phyloP scores from a whole-genome alignment of 2,329 filamentous ascomycete genomes.

The Colletotrichum tabaci region DNA sequence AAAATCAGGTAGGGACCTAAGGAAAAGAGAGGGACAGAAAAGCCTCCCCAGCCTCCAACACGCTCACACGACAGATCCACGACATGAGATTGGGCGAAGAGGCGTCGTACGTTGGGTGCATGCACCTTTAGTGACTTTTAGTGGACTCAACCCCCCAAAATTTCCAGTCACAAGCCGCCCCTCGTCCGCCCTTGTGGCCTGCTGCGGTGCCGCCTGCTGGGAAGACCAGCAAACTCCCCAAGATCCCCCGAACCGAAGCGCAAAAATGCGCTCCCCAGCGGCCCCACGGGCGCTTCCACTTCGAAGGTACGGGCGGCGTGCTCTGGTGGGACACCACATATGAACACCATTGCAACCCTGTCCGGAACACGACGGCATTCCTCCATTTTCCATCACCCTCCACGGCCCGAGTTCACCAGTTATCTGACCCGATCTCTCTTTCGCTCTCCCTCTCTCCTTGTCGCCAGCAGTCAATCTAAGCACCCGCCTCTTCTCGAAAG shows the following conservation, averaged over 20 bases:
- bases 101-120: constrained; percentile 35
- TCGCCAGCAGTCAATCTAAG: constrained; percentile 16
- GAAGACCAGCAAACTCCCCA: constrained; percentile 27
- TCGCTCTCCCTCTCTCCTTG: neutral
- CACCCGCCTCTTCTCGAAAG: neutral
- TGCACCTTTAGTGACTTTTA: constrained; percentile 38
- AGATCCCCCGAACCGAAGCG: constrained; percentile 25
- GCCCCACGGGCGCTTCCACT: constrained; percentile 39
- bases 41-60: constrained; percentile 26
- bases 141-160: constrained; percentile 36
- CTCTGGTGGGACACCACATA: constrained; percentile 37
- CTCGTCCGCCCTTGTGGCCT: constrained; percentile 22
- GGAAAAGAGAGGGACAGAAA: constrained; percentile 9
- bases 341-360: constrained; percentile 43
- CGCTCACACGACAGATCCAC: constrained; percentile 41
- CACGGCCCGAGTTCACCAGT: constrained; percentile 29
- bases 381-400: constrained; percentile 39
- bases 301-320: constrained; percentile 18
- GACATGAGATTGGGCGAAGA: constrained; percentile 29
- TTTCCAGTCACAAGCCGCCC: constrained; percentile 37
- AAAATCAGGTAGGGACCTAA: too few relatives aligned
- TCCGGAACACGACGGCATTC: constrained; percentile 42
- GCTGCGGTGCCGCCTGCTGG: neutral
- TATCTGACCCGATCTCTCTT: neutral
- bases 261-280: constrained; percentile 37